Base-by-base conservation (phyloP, 2,329 filamentous ascomycete species). In the Ascocoryne sarcoides region DNA sequence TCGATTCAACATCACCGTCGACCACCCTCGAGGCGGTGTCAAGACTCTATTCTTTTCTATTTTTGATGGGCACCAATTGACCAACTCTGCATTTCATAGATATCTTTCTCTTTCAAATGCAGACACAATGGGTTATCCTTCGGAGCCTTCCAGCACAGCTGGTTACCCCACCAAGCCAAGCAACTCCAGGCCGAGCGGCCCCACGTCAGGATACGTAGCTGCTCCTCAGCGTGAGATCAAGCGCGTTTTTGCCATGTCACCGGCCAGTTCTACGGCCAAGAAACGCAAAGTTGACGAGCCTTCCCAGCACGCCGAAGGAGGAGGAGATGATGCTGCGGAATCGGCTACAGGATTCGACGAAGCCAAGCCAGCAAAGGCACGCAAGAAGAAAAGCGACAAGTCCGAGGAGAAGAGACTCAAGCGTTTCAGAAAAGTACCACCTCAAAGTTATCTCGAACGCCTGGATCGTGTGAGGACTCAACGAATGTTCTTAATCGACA, bases 401-500 rank as follows among this genome's bases (percentile, higher is more conserved):
- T 29, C 31, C 20, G 55, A 57, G 20, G 67, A 70, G 48, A 64
- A 62, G 39, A 61, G 65, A 30, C 50, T 62, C 10, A 63, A 59
- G 32, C 47, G 53, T 19, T 69, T 65, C 45, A 60, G 68, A 21
- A 47, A 55, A 5, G 57, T 63, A 21, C 53, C 72, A 20, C 70
- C 73, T 3, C 50, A 59, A 14, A 59, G 60, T 1, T 76, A 68
- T 53, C 47, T 66, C 2, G 61, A 66, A 15, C 63, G 71, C 43
- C 62, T 73, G 10, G 55, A 59, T 3, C 66, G 73, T 36, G 71
- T 71, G 4, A 56, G 58, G 17, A 68, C 63, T 4, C 71, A 76
- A 48, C 67, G 70, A 16, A 73, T 81, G 65, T 76, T 73, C 40
- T 67, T 79, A 5, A 62, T 80, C 16, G 66, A 68, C 31, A 67